Base-by-base conservation (phyloP, 106 monocot genomes). In the Agapanthus africanus region DNA sequence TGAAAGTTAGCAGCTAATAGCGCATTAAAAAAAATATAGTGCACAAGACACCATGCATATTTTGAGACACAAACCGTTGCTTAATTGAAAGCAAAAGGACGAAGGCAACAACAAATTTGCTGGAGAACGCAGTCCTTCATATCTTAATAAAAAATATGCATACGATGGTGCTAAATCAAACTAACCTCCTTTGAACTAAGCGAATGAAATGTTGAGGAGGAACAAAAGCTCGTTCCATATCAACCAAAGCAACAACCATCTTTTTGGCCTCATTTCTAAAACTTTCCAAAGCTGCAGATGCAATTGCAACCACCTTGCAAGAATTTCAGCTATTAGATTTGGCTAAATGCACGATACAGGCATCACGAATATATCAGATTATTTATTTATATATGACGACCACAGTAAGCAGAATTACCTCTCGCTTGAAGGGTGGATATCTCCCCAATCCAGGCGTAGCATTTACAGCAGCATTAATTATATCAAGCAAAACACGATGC, bases 141-240 rank as follows among this genome's bases (percentile, higher is more conserved):
- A 57, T 13, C 11, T 63, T 33, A 21, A 71, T 6, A 30, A 25
- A 67, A 28, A 31, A 4, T 40, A 65, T 22, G 0, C 0, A 68
- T 11, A 21, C 68, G 7, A 35, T 18, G 0, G 6, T 30, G 47
- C 1, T 30, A 42, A 47, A 67, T 46, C 11, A 50, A 33, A 35
- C 68, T 22, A 65, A 86, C 88, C 88, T 89, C 65, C 82, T 73
- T 57, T 89, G 88, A 49, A 89, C 79, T 54, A 89, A 68, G 37
- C 88, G 88, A 49, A 89, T 89, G 61, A 89, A 89, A 63, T 89
- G 88, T 68, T 89, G 88, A 74, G 95, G 95, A 63, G 95, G 95
- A 76, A 95, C 91, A 88, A 95, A 95, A 56, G 88, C 95, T 70
- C 95, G 88, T 67, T 95, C 95, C 95, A 95, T 95, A 78, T 95